phyloP scores from a whole-genome alignment of 1,284 basidiomycete species.

The Ustilago shanxiensis region DNA sequence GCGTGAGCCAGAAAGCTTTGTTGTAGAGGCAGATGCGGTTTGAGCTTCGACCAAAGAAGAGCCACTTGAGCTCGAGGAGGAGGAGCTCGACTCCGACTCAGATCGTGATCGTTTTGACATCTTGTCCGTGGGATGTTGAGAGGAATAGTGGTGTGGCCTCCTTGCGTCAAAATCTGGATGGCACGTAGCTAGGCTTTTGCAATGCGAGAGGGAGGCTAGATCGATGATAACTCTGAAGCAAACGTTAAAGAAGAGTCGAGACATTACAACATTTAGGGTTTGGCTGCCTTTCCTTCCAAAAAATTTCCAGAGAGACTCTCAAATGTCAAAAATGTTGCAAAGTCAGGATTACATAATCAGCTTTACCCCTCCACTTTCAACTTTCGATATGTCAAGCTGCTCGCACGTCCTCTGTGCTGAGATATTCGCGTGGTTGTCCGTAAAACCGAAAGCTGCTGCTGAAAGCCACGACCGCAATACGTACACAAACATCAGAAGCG shows the following conservation, averaged over 20 bases:
- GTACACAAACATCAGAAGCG: background rate
- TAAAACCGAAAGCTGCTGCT: background rate
- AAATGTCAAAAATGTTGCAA: background rate
- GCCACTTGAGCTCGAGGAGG: conserved; percentile 44
- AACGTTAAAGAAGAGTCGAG: background rate
- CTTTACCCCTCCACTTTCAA: conserved; percentile 14
- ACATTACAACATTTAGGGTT: conserved; percentile 6
- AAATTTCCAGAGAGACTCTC: conserved; percentile 18
- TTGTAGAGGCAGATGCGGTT: conserved; percentile 30
- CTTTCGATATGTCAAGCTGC: conserved; percentile 3
- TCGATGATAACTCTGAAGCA: background rate
- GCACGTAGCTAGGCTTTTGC: no score
- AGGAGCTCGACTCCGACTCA: conserved; percentile 42
- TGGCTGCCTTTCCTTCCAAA: conserved; percentile 17
- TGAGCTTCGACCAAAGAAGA: conserved; percentile 32
- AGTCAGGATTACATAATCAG: conserved; percentile 31
- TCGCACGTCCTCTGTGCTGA: background rate
- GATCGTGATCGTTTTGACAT: conserved; percentile 41
- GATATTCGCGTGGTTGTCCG: background rate
- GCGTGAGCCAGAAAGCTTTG: conserved; percentile 30
- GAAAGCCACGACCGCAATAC: conserved; percentile 6
- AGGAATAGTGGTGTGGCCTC: background rate
- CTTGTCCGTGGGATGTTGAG: background rate
- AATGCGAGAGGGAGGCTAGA: no score
- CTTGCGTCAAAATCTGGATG: background rate